phyloP scores from a whole-genome alignment of 768 basidiomycete species.

The Floccularia luteovirens region DNA sequence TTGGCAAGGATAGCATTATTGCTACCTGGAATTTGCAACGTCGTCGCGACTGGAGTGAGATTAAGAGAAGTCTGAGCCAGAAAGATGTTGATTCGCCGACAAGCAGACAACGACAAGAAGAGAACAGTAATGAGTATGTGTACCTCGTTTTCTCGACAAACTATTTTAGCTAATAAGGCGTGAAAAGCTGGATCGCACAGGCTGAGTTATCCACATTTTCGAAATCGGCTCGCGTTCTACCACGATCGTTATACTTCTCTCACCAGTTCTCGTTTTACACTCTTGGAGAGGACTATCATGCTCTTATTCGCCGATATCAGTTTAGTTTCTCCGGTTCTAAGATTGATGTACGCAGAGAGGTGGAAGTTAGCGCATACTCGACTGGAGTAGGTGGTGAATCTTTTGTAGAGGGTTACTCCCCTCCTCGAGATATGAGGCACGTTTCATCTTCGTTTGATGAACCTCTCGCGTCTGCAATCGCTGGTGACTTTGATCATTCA shows the following conservation, averaged over 20 bases:
- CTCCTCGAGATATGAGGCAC: conserved; percentile 32
- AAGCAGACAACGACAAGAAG: neutral
- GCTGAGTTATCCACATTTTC: conserved; percentile 80
- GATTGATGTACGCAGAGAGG: conserved; percentile 67
- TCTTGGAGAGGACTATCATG: conserved; percentile 72
- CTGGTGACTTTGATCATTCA: conserved; percentile 49
- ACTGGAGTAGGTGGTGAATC: conserved; percentile 29
- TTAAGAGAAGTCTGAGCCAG: conserved; percentile 26
- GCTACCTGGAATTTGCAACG: conserved; percentile 63
- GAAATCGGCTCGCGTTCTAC: conserved; percentile 48
- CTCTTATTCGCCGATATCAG: conserved; percentile 59
- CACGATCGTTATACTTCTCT: conserved; percentile 73
- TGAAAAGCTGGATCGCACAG: conserved; percentile 57
- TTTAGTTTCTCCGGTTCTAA: conserved; percentile 48
- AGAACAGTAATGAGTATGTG: conserved; percentile 26
- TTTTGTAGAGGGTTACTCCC: conserved; percentile 46
- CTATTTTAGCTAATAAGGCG: conserved; percentile 1
- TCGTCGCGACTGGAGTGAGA: conserved; percentile 42
- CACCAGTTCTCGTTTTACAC: conserved; percentile 82
- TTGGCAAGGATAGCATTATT: conserved; percentile 29
- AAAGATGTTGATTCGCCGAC: conserved; percentile 1
- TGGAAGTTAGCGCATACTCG: conserved; percentile 53
- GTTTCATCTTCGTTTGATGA: conserved; percentile 66
- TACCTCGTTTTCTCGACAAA: conserved; percentile 8
- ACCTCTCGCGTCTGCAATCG: conserved; percentile 68